Evolutionary conservation across 2,329 filamentous ascomycete genomes (phyloP).

Genomic region (Ophiocordyceps sinensis): DNA sequence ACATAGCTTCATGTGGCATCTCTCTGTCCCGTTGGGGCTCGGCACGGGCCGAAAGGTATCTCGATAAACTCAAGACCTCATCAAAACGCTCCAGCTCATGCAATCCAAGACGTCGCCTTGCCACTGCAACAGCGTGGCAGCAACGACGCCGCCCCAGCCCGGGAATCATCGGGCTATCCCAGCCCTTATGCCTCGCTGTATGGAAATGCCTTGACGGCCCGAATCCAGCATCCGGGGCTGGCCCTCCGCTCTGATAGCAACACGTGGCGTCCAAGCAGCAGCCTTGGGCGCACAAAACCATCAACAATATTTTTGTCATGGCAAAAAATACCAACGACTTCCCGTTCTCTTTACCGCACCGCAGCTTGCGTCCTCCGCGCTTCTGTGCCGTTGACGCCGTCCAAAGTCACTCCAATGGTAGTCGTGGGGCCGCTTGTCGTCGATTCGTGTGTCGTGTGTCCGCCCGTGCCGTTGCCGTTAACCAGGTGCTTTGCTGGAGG

Average conservation of each 20-base stretch:
- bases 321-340: not conserved
- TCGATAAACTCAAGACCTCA: conserved; percentile 4
- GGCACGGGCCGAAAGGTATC: conserved; percentile 3
- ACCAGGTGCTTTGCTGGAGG: conserved; percentile 10
- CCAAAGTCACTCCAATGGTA: conserved; percentile 11
- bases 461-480: conserved; percentile 21
- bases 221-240: no score
- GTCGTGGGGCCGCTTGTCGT: conserved; percentile 7
- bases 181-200: conserved; percentile 1
- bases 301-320: not conserved
- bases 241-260: no score
- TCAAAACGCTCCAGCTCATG: conserved; percentile 7
- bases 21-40: no score
- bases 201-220: no score
- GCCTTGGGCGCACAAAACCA: not conserved
- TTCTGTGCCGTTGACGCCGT: conserved; percentile 14
- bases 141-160: not conserved
- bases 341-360: not conserved
- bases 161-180: not conserved
- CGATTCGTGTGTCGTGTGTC: conserved; percentile 6
- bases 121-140: not conserved
- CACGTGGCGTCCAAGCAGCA: no score
- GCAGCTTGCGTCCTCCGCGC: not conserved
- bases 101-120: not conserved
- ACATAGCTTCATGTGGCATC: no score